A percentile compares a stretch with the other conserved stretches of the same genome.
Evolutionary conservation across 2,329 filamentous ascomycete genomes (phyloP).

Genomic region (Ramichloridium luteum): DNA sequence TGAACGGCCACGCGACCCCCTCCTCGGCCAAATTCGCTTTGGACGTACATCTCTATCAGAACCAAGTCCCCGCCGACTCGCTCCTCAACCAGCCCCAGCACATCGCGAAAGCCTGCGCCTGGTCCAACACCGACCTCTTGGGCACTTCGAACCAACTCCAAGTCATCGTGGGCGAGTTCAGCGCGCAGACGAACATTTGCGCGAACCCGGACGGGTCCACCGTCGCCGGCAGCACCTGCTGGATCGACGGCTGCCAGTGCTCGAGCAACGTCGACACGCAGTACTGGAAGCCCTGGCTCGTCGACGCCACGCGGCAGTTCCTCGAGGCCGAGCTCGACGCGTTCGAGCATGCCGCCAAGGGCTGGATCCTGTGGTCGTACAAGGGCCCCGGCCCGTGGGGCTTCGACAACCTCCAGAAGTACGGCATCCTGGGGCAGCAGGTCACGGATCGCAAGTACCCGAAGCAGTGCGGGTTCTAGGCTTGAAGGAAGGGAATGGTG

Average conservation of each 20-base stretch:
- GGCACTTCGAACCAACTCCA: constrained; percentile 24
- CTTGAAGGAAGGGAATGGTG: no score
- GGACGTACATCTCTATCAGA: constrained; percentile 35
- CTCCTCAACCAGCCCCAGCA: constrained; percentile 29
- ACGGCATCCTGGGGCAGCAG: constrained; percentile 29
- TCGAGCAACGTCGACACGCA: constrained; percentile 26
- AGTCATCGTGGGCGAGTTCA: constrained; percentile 35
- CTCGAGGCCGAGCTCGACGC: constrained; percentile 35
- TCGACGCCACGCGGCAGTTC: constrained; percentile 28
- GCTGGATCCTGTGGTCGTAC: constrained; percentile 35
- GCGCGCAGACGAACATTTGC: constrained; percentile 32
- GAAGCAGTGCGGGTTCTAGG: constrained; percentile 17
- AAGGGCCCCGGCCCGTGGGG: constrained; percentile 32
- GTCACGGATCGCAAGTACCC: constrained; percentile 22
- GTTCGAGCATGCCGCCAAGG: constrained; percentile 29
- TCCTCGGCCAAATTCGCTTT: constrained; percentile 28
- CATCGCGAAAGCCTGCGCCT: constrained; percentile 30
- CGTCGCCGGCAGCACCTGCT: constrained; percentile 22
- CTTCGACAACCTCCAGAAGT: constrained; percentile 28
- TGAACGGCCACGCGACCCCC: constrained; percentile 17
- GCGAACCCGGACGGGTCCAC: constrained; percentile 31
- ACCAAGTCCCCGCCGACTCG: constrained; percentile 27
- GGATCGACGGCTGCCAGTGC: constrained; percentile 27
- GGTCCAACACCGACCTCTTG: constrained; percentile 21
- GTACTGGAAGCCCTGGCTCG: constrained; percentile 25